Conservation (phyloP, 768 basidiomycete genomes). For the Hericium coralloides region DNA sequence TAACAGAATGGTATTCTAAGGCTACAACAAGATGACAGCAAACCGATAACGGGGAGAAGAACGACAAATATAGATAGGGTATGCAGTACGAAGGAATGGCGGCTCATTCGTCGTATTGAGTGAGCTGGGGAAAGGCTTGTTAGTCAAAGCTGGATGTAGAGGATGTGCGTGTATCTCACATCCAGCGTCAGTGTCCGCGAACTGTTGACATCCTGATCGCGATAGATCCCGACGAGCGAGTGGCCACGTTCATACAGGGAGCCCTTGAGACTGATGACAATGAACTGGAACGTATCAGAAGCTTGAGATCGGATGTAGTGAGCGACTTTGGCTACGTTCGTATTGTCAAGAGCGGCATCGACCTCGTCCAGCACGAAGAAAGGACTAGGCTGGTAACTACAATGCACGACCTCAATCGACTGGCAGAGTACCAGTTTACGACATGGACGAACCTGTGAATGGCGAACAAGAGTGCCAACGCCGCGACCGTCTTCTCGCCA, state of each 20-base stretch:
- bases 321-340: conserved; percentile 95
- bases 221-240: conserved; percentile 88
- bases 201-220: conserved; percentile 90
- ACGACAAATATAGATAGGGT: background rate
- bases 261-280: conserved; percentile 95
- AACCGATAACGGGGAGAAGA: background rate
- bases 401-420: background rate
- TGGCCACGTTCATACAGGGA: conserved; percentile 86
- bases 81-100: background rate
- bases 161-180: conserved; percentile 34
- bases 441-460: conserved; percentile 71
- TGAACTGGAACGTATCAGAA: conserved; percentile 83
- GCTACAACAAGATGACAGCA: background rate
- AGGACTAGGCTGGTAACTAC: conserved; percentile 89
- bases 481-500: conserved; percentile 97
- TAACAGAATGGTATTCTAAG: background rate
- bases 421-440: background rate
- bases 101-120: conserved; percentile 51
- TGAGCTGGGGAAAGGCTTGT: conserved; percentile 31
- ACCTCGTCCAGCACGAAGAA: conserved; percentile 99
- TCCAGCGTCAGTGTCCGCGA: conserved; percentile 89
- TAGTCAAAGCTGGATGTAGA: background rate
- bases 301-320: conserved; percentile 86
- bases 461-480: conserved; percentile 91
- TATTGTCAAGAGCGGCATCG: conserved; percentile 95